A percentile compares a stretch with the other conserved stretches of the same genome.
Evolutionary conservation across 495 filamentous ascomycete species (phyloP).

Genomic region (Penicillium taxi): DNA sequence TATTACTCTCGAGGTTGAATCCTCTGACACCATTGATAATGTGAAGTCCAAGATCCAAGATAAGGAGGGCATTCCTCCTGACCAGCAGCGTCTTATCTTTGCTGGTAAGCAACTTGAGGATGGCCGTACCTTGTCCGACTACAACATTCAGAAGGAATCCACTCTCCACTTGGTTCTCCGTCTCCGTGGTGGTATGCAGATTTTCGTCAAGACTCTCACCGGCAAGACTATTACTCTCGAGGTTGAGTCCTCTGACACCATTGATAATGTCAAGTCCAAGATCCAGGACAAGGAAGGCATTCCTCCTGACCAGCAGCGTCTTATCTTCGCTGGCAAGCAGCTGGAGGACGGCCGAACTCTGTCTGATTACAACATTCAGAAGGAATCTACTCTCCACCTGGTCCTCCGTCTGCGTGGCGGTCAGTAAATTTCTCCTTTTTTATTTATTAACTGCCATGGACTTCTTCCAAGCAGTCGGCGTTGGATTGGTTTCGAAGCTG

Average conservation of each 20-base stretch:
- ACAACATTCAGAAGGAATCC: conserved; percentile 99
- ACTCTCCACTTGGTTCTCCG: conserved; percentile 96
- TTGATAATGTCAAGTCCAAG: conserved; percentile 89
- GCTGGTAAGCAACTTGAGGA: conserved; percentile 94
- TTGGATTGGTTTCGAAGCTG: conserved; percentile 35
- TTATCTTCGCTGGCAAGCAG: conserved; percentile 90
- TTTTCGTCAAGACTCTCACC: conserved; percentile 89
- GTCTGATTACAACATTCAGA: conserved; percentile 91
- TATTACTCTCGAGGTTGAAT: conserved; percentile 64
- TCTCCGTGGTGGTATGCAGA: conserved; percentile 95
- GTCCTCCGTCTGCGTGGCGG: conserved; percentile 84
- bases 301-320: conserved; percentile 78
- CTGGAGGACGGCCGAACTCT: conserved; percentile 78
- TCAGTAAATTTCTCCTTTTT: conserved; percentile 41
- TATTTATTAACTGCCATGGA: conserved; percentile 20
- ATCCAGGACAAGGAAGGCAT: conserved; percentile 93
- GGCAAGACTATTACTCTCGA: conserved; percentile 91
- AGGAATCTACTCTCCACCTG: conserved; percentile 82
- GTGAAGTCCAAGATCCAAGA: conserved; percentile 98
- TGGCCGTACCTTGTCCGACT: conserved; percentile 88
- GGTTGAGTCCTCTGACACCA: conserved; percentile 82
- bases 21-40: conserved; percentile 93
- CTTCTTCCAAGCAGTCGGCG: conserved; percentile 34
- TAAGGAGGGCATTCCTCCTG: conserved; percentile 92
- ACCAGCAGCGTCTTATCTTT: conserved; percentile 92